These are phyloP conservation scores for Adansonia gregorii DNA, from an alignment of 441 rosid species.

Conservation along the genomic window DNA sequence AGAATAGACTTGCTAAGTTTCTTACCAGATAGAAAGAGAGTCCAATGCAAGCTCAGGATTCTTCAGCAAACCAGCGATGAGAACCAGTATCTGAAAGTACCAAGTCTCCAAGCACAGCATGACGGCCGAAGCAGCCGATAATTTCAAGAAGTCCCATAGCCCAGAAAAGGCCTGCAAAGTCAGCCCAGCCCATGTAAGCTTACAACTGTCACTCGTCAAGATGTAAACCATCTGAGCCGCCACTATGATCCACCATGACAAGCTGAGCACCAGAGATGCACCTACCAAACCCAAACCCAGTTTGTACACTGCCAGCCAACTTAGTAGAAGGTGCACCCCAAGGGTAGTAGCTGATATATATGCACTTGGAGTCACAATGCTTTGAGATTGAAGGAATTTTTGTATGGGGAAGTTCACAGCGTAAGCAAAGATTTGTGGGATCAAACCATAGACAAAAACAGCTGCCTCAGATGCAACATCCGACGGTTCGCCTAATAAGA, in stretches of 20 bases:
- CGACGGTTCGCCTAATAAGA: conserved; percentile 54
- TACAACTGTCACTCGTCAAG: conserved; percentile 44
- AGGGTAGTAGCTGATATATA: conserved; percentile 67
- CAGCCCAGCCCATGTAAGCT: conserved; percentile 69
- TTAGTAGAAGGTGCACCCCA: conserved; percentile 54
- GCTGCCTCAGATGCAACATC: conserved; percentile 60
- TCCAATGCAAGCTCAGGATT: conserved; percentile 66
- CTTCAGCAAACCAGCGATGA: conserved; percentile 70
- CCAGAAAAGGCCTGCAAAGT: conserved; percentile 63
- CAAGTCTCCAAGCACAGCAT: conserved; percentile 89
- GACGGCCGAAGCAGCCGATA: conserved; percentile 71
- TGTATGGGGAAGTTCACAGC: conserved; percentile 82
- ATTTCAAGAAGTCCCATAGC: conserved; percentile 59
- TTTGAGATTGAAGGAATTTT: conserved; percentile 81
- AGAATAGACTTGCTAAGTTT: neutral
- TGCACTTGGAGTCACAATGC: conserved; percentile 77
- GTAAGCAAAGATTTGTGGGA: conserved; percentile 83
- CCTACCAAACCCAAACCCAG: conserved; percentile 63
- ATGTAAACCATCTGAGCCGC: conserved; percentile 58
- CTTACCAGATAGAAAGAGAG: conserved; percentile 75
- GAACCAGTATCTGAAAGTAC: conserved; percentile 74
- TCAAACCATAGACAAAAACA: conserved; percentile 63
- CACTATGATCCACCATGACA: conserved; percentile 80
- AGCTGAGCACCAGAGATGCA: conserved; percentile 61
- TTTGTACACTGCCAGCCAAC: conserved; percentile 61